These are phyloP conservation scores for Setaria italica DNA, from an alignment of 202 grass and related monocot genomes.

Conservation along the genomic window DNA sequence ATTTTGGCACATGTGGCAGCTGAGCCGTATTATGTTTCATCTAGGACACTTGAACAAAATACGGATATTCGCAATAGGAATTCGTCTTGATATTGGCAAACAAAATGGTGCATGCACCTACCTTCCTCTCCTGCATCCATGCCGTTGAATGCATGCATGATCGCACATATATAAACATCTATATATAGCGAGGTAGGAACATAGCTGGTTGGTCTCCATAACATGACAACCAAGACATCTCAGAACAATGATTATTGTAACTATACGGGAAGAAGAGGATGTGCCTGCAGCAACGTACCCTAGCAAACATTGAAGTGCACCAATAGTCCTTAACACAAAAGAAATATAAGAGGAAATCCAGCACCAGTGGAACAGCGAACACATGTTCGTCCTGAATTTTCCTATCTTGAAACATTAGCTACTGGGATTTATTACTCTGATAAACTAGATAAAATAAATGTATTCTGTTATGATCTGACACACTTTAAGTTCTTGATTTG, in stretches of 20 bases:
- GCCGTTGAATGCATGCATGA: background rate
- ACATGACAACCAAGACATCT: background rate
- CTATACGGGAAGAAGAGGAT: background rate
- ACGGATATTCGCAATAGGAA: background rate
- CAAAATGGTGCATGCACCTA: slow-evolving; percentile 27
- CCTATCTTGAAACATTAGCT: no score
- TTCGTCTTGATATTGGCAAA: background rate
- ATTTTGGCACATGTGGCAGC: background rate
- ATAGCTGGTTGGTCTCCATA: background rate
- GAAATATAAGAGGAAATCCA: no score
- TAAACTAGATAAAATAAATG: no score
- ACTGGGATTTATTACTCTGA: no score
- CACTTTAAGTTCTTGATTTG: no score
- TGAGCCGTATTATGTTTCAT: background rate
- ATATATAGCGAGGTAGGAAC: background rate
- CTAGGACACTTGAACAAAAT: background rate
- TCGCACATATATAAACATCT: background rate
- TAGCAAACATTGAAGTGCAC: background rate
- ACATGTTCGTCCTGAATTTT: no score
- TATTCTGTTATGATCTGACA: no score
- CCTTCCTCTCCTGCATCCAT: background rate
- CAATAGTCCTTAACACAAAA: background rate
- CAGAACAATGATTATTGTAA: background rate
- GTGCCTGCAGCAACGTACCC: background rate
- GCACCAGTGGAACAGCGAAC: no score